Percentiles rank a stretch among this genome's conserved stretches.
Evolutionary conservation across 2,329 filamentous ascomycete genomes (phyloP).

Genomic region (Drechslerella dactyloides): DNA sequence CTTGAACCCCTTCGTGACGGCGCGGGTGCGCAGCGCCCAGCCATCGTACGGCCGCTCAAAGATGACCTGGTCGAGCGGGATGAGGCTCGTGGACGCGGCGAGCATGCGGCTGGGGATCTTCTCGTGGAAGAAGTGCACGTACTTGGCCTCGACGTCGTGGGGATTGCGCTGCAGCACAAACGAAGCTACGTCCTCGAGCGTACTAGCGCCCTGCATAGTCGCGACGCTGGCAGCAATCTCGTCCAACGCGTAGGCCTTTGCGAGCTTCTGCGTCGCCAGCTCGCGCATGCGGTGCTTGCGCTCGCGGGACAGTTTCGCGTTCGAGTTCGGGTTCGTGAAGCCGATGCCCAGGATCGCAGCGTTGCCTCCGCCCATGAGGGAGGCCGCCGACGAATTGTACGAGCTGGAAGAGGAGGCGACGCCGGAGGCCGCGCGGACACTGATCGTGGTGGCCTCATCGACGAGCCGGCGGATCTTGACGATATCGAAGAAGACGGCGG

Average conservation of each 20-base stretch:
- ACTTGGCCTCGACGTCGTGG: conserved; percentile 75
- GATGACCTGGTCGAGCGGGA: conserved; percentile 72
- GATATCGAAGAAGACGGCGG: conserved; percentile 80
- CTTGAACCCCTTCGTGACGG: conserved; percentile 76
- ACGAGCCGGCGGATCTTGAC: conserved; percentile 80
- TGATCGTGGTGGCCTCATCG: conserved; percentile 78
- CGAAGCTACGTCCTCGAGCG: conserved; percentile 76
- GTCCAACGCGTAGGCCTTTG: conserved; percentile 77
- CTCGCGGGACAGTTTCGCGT: conserved; percentile 73
- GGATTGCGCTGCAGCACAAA: conserved; percentile 74
- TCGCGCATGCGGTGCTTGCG: conserved; percentile 79
- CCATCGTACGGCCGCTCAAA: conserved; percentile 68
- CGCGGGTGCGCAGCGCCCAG: conserved; percentile 74
- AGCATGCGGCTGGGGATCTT: conserved; percentile 80
- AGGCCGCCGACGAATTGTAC: conserved; percentile 58
- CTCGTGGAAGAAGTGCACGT: conserved; percentile 92
- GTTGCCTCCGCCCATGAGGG: conserved; percentile 61
- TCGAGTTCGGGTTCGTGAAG: conserved; percentile 63
- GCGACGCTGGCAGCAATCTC: conserved; percentile 83
- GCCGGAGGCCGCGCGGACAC: conserved; percentile 77
- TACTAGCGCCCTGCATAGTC: conserved; percentile 80
- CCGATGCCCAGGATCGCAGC: conserved; percentile 66
- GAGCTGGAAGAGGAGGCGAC: conserved; percentile 67
- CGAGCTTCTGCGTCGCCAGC: conserved; percentile 78
- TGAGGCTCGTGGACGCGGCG: conserved; percentile 72